Base-by-base conservation (phyloP, 306 rosid genomes). In the Hylodesmum podocarpum region DNA sequence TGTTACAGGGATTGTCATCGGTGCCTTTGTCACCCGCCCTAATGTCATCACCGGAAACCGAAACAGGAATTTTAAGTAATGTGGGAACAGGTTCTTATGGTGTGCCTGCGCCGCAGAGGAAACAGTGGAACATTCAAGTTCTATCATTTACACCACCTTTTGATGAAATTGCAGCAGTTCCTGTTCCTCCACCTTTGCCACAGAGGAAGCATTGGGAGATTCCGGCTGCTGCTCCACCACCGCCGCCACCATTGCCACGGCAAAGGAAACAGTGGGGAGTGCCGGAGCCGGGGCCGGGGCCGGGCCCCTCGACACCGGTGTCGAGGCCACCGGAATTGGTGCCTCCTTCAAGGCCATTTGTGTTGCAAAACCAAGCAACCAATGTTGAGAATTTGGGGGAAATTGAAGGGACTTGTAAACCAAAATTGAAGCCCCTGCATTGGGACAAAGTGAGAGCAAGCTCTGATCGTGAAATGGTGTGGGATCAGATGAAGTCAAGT, bases 401-500 rank as follows among this genome's bases (percentile, higher is more conserved):
- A 12, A 70, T 8, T 34, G 93, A 87, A 71, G 97, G 86, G 53
- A 74, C 59, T 43, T 81, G 79, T 0, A 95, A 89, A 40, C 97
- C 88, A 0, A 95, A 84, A 81, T 79, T 95, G 81, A 95, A 92
- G 92, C 87, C 97, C 0, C 63, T 95, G 54, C 97, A 95, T 72
- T 90, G 97, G 99, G 97, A 95, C 77, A 95, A 95, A 88, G 99
- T 92, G 8, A 91, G 97, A 85, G 90, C 99, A 4, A 95, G 91
- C 81, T 90, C 97, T 49, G 92, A 90, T 68, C 88, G 94, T 29
- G 97, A 86, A 82, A 92, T 86, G 97, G 97, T 90, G 87, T 95
- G 97, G 97, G 99, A 95, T 88, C 97, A 92, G 58, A 86, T 96
- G 78, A 87, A 89, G 81, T 87, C 96, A 1, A 92, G 93, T 89